Percentiles rank a stretch among this genome's conserved stretches.
Evolutionary conservation across 352 stramenopile species (phyloP).

Genomic region (Phytophthora ramorum): DNA sequence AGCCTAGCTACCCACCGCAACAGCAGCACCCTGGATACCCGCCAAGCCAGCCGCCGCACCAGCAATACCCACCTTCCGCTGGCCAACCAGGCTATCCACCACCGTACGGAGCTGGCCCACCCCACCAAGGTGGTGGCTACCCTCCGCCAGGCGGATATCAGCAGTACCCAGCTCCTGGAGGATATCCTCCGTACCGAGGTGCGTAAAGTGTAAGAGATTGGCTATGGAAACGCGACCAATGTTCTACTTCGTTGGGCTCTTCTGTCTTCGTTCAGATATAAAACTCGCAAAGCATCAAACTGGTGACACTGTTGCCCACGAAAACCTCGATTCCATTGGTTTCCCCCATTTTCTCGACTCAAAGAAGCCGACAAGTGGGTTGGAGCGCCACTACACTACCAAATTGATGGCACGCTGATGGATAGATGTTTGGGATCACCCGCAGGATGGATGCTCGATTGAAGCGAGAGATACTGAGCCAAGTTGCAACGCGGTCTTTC

Average conservation of each 20-base stretch:
- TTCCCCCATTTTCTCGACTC: too few species aligned
- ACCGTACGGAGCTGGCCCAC: conserved; percentile 41
- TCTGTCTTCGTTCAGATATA: not conserved
- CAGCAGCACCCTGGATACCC: conserved; percentile 5
- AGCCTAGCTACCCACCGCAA: not conserved
- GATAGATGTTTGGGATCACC: too few species aligned
- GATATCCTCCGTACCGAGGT: conserved; percentile 41
- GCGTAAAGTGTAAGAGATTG: conserved; percentile 19
- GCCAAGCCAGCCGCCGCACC: not conserved
- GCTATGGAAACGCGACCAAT: conserved; percentile 1
- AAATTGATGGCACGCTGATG: too few species aligned
- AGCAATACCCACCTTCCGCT: conserved; percentile 7
- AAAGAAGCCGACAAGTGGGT: too few species aligned
- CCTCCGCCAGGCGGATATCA: conserved; percentile 26
- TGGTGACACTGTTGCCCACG: too few species aligned
- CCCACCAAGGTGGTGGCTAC: conserved; percentile 36
- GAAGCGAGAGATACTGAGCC: not conserved
- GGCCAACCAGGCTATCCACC: conserved; percentile 39
- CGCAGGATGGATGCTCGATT: not conserved
- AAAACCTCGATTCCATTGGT: too few species aligned
- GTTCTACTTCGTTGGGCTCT: not conserved
- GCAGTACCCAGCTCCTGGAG: conserved; percentile 29
- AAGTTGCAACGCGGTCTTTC: conserved; percentile 1
- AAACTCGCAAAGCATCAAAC: not conserved
- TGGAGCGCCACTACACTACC: too few species aligned